A percentile compares a stretch with the other conserved stretches of the same genome.
Conservation (phyloP, 1,284 basidiomycete species). For the Athelia psychrophila region DNA sequence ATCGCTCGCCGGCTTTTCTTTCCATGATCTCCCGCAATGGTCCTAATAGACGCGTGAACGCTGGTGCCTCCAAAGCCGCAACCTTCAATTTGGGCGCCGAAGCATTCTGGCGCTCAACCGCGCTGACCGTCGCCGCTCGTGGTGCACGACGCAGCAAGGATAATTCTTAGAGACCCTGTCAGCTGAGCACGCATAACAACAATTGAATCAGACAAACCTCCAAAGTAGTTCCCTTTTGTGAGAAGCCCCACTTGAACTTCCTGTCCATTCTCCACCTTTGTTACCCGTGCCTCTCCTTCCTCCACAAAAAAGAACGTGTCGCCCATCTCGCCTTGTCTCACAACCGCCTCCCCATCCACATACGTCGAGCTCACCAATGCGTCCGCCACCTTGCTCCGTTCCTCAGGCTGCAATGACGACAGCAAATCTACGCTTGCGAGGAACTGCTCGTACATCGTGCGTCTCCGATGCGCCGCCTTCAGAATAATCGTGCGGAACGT, state of each 20-base stretch:
- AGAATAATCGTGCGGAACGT: conserved; percentile 99
- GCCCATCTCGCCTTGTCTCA: conserved; percentile 91
- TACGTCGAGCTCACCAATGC: conserved; percentile 87
- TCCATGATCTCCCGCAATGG: conserved; percentile 89
- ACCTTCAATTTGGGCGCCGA: conserved; percentile 77
- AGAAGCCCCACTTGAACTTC: conserved; percentile 76
- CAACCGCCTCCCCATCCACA: conserved; percentile 82
- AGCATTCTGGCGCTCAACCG: conserved; percentile 52
- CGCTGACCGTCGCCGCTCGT: conserved; percentile 92
- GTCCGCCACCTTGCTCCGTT: conserved; percentile 96
- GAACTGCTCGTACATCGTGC: conserved; percentile 96
- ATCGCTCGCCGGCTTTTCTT: conserved; percentile 65
- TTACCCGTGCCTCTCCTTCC: conserved; percentile 87
- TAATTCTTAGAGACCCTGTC: conserved; percentile 51
- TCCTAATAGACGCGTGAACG: conserved; percentile 93
- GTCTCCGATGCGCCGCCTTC: conserved; percentile 80
- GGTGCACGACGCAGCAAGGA: conserved; percentile 84
- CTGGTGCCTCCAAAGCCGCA: conserved; percentile 89
- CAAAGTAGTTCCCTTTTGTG: conserved; percentile 96
- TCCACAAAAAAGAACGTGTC: conserved; percentile 98
- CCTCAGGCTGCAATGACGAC: conserved; percentile 80
- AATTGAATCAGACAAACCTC: conserved; percentile 57
- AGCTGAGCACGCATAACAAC: conserved; percentile 1
- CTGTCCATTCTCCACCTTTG: conserved; percentile 70
- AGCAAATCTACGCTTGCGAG: conserved; percentile 90